Percentiles rank a stretch among this genome's conserved stretches.
Evolutionary conservation across 2,329 filamentous ascomycete genomes (phyloP).

Genomic region (Cercospora beticola): DNA sequence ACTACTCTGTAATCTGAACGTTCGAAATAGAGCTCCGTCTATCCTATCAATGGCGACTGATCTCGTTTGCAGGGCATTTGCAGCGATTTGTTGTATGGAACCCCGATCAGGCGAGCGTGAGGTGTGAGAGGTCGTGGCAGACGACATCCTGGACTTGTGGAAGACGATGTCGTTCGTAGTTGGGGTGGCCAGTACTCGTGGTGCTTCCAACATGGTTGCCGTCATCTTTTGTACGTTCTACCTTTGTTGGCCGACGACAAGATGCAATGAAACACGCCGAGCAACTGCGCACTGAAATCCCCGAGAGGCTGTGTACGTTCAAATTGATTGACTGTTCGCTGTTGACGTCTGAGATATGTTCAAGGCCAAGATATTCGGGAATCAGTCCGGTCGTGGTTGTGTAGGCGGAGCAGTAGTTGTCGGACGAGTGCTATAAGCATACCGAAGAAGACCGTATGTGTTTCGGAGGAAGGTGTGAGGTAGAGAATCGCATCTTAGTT

Average conservation of each 20-base stretch:
- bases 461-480: conserved; percentile 6
- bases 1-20: conserved; percentile 43
- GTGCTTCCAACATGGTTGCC: not conserved
- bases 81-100: conserved; percentile 30
- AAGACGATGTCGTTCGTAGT: conserved; percentile 1
- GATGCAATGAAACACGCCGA: not conserved
- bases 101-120: conserved; percentile 28
- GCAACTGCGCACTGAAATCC: not conserved
- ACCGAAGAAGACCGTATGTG: conserved; percentile 24
- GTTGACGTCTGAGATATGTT: not conserved
- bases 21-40: conserved; percentile 40
- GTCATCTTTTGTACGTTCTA: not conserved
- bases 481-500: conserved; percentile 16
- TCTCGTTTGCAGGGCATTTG: conserved; percentile 30
- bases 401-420: conserved; percentile 8
- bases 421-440: conserved; percentile 20
- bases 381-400: not conserved
- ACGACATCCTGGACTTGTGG: conserved; percentile 13
- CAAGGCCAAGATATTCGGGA: not conserved
- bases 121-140: conserved; percentile 1
- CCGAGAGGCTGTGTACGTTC: not conserved
- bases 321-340: not conserved
- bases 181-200: not conserved
- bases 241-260: not conserved
- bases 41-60: conserved; percentile 31